Percentiles rank a stretch among this genome's conserved stretches.
Conservation (phyloP, 2,329 filamentous ascomycete species). For the Hymenotorrendiella dingleyae region DNA sequence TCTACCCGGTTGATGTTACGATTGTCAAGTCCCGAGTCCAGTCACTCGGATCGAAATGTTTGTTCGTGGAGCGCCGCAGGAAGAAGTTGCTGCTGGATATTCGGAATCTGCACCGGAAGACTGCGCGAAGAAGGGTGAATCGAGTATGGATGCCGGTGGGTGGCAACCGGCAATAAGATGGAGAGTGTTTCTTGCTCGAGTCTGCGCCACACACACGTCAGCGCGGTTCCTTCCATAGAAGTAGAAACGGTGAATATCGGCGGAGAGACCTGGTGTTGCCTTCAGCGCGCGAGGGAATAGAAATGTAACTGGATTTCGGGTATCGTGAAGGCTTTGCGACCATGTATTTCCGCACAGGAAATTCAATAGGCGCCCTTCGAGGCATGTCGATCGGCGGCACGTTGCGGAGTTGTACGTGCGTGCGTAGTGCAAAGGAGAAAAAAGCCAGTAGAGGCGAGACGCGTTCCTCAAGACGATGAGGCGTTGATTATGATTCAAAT, state of each 20-base stretch:
- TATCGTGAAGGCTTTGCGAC: too few relatives aligned
- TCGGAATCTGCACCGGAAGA: constrained; percentile 15
- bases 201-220: constrained; percentile 21
- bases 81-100: constrained; percentile 7
- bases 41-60: constrained; percentile 6
- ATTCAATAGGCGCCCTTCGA: not conserved
- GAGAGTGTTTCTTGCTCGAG: constrained; percentile 18
- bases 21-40: constrained; percentile 15
- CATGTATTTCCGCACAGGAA: too few relatives aligned
- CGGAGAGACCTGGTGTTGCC: too few relatives aligned
- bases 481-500: constrained; percentile 11
- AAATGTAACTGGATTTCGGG: too few relatives aligned
- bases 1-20: constrained; percentile 7
- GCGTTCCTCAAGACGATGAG: constrained; percentile 12
- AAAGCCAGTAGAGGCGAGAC: constrained; percentile 11
- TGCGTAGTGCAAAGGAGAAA: constrained; percentile 11
- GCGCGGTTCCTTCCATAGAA: constrained; percentile 11
- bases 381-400: constrained; percentile 17
- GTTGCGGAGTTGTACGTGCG: constrained; percentile 21
- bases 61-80: constrained; percentile 5
- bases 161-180: constrained; percentile 17
- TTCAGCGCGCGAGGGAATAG: too few relatives aligned
- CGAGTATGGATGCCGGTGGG: constrained; percentile 20
- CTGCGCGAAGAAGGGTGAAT: constrained; percentile 19
- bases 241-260: too few relatives aligned